Evolutionary conservation across 495 filamentous ascomycete genomes (phyloP), one percentile per base, ranked within the genome.

Genomic region (Bryoglossum gracile): DNA sequence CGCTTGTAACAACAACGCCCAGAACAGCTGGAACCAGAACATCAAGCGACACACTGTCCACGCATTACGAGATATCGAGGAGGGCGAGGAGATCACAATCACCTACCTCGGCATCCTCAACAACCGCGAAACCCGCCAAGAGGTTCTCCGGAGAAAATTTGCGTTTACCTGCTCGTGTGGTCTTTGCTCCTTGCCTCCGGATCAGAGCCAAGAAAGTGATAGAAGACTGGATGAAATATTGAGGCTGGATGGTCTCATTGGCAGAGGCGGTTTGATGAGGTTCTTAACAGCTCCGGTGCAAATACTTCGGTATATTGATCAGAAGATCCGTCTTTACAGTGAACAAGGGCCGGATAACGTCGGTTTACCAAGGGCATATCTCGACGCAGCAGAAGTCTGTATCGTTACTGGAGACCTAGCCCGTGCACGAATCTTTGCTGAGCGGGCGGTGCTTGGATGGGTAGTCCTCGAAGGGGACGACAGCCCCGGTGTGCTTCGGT

Each of bases 71-170:
- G 58, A 65, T 19, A 62, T 65, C 24, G 37, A 58, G 3, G 25
- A 60, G 42, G 65, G 62, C 6, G 59, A 64, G 52, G 65, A 68
- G 50, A 63, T 68, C 48, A 65, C 62, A 6, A 62, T 68, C 34
- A 56, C 32, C 35, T 68, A 68, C 46, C 43, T 68, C 8, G 42
- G 16, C 24, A 18, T 21, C 21, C 44, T 46, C 33, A 53, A 47
- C 19, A 50, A 43, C 35, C 54, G 57, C 38, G 24, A 34, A 28
- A 23, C 42, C 21, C 52, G 60, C n/a, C 57, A 58, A 19, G 25
- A 47, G 10, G 21, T 25, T 23, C 57, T 68, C 18, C 56, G 50
- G 38, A 46, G 48, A 21, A 44, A 22, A 37, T 68, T 64, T 40
- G 59, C 56, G 46, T 70, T 70, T 46, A 52, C 49, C 18, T 70